Evolutionary conservation across 208 protist species (phyloP).

Genomic region (Naegleria lovaniensis): DNA sequence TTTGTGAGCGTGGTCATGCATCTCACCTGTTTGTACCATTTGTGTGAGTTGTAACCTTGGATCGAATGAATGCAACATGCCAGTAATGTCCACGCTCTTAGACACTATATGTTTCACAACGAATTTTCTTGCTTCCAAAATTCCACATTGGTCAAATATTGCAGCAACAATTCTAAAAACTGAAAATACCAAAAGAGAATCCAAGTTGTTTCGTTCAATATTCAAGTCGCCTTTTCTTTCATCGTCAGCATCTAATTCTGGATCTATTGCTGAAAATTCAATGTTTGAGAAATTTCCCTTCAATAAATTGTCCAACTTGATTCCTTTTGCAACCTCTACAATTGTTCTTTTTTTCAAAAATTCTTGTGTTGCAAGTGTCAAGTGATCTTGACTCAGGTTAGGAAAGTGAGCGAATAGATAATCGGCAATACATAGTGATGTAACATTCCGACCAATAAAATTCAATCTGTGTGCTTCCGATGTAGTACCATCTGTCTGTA

Average conservation of each 20-base stretch:
- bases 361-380: not conserved
- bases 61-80: not conserved
- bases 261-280: not conserved
- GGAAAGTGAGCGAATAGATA: not conserved
- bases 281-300: not conserved
- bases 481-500: not conserved
- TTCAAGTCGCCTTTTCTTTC: not conserved
- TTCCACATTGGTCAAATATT: not conserved
- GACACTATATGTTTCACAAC: not conserved
- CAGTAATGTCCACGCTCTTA: not conserved
- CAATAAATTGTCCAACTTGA: not conserved
- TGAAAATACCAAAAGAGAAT: not conserved
- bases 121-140: not conserved
- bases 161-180: conserved; percentile 1
- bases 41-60: not conserved
- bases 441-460: not conserved
- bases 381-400: not conserved
- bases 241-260: not conserved
- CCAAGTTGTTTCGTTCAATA: not conserved
- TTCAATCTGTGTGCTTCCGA: not conserved
- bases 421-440: not conserved
- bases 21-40: not conserved
- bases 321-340: not conserved
- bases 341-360: not conserved
- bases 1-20: not conserved